phyloP scores from a whole-genome alignment of 495 filamentous ascomycete genomes.

The Hypoxylon fragiforme region DNA sequence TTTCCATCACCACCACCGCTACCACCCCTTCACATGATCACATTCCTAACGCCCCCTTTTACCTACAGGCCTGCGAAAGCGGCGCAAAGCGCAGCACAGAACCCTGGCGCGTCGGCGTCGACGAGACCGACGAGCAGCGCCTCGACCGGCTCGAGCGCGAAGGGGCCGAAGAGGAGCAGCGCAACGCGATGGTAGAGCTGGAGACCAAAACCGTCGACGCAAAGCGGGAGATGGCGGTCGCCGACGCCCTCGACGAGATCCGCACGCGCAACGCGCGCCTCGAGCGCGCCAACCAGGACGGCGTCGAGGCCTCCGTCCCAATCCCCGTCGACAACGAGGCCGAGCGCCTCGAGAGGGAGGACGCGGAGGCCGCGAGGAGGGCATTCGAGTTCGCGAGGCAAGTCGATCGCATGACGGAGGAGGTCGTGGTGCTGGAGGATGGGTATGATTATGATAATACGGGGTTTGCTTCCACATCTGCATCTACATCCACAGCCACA shows the following conservation, averaged over 20 bases:
- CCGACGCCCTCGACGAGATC: slow-evolving; percentile 95
- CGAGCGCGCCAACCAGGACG: slow-evolving; percentile 69
- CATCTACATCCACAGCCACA: slow-evolving; percentile 10
- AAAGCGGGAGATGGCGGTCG: slow-evolving; percentile 96
- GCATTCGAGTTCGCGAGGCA: slow-evolving; percentile 68
- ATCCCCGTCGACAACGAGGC: slow-evolving; percentile 59
- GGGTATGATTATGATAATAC: slow-evolving; percentile 20
- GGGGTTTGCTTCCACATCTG: slow-evolving; percentile 34
- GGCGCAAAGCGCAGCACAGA: slow-evolving; percentile 95
- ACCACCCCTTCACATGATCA: slow-evolving; percentile 9
- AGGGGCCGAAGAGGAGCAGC: slow-evolving; percentile 69
- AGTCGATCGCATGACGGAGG: slow-evolving; percentile 51
- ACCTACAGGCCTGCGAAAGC: slow-evolving; percentile 62
- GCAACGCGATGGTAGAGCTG: slow-evolving; percentile 86
- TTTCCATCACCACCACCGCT: background rate
- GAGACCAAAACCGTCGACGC: slow-evolving; percentile 88
- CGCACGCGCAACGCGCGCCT: slow-evolving; percentile 85
- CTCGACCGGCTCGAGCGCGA: slow-evolving; percentile 82
- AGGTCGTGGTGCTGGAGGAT: slow-evolving; percentile 53
- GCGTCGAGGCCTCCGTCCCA: slow-evolving; percentile 50
- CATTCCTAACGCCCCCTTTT: no score
- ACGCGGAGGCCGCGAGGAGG: slow-evolving; percentile 78
- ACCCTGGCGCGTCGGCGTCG: slow-evolving; percentile 70
- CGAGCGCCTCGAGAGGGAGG: slow-evolving; percentile 72
- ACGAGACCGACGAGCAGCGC: slow-evolving; percentile 85